Base-by-base conservation (phyloP, 805 yeast species). In the Kurtzmaniella cleridarum region DNA sequence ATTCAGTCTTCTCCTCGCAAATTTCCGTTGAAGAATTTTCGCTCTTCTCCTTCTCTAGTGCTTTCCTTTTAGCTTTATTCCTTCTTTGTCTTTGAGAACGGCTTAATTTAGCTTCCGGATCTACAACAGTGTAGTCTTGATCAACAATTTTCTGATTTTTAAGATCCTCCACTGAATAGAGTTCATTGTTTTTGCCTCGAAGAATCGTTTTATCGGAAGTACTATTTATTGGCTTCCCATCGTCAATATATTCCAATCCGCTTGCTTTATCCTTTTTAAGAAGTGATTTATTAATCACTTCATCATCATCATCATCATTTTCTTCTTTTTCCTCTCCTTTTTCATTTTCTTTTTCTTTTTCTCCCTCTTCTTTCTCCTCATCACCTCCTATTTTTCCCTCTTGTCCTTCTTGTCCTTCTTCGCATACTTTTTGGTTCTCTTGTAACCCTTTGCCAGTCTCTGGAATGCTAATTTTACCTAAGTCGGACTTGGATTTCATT, bases 181-280 rank as follows among this genome's bases (percentile, higher is more conserved):
- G 20, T 30, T 38, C 42, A 36, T 45, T 44, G 8, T 46, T 43
- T 18, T 48, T 41, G 30, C 40, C 40, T 12, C 27, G 29, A 13
- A 37, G 29, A 13, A 24, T 32, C 23, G 34, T 41, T 16, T 34
- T 31, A 31, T 34, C 41, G n/a, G 34, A 24, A 17, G 33, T 16
- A 16, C 27, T 20, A 9, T 10, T 10, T 8, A 38, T 32, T 10
- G 39, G 35, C 23, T 34, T 7, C 14, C 42, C 34, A 29, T 32
- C 37, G 20, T 32, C 33, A 20, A 32, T 30, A 31, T 38, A 33
- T 16, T 23, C 37, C 14, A 37, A 20, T 4, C 37, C 33, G 8
- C 17, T 10, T 4, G 29, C 12, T 24, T 30, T 38, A 16, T 32
- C 38, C 18, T 9, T 15, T 14, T 23, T 32, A 3, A 20, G 6